A percentile compares a stretch with the other conserved stretches of the same genome.
Evolutionary conservation across 2,329 filamentous ascomycete species (phyloP).

Genomic region (Myrmaecium sp.): DNA sequence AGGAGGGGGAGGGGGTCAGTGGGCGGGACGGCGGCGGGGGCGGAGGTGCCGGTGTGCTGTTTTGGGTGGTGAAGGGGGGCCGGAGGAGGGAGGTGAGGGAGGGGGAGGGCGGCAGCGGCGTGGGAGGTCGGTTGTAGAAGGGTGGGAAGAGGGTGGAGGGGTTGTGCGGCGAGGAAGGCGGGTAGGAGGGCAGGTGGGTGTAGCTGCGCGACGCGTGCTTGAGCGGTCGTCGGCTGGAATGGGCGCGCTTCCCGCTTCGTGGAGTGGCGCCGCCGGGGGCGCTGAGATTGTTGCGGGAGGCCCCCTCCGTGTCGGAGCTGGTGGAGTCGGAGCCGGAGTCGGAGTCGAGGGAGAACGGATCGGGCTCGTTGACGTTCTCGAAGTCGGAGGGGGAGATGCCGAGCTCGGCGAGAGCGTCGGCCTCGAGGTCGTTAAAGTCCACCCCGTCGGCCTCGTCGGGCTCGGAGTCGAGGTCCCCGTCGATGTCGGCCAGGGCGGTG

Average conservation of each 20-base stretch:
- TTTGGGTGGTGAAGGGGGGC: conserved; percentile 38
- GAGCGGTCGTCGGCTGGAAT: conserved; percentile 18
- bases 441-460: no score
- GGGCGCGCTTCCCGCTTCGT: conserved; percentile 5
- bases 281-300: conserved; percentile 5
- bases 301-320: not conserved
- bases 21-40: conserved; percentile 62
- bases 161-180: no score
- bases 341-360: no score
- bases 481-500: no score
- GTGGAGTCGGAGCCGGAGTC: not conserved
- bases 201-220: conserved; percentile 27
- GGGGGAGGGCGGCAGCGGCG: conserved; percentile 79
- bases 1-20: conserved; percentile 73
- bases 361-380: not conserved
- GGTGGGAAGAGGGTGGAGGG: conserved; percentile 46
- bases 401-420: not conserved
- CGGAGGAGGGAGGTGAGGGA: conserved; percentile 83
- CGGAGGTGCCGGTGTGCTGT: no score
- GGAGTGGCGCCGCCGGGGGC: conserved; percentile 1
- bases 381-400: conserved; percentile 9
- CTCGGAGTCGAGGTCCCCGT: conserved; percentile 1
- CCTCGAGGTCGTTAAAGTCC: no score
- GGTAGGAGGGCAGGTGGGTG: conserved; percentile 26
- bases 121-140: conserved; percentile 95